A percentile compares a stretch with the other conserved stretches of the same genome.
Conservation (phyloP, 2,329 filamentous ascomycete species). For the Cladosporium sp. region DNA sequence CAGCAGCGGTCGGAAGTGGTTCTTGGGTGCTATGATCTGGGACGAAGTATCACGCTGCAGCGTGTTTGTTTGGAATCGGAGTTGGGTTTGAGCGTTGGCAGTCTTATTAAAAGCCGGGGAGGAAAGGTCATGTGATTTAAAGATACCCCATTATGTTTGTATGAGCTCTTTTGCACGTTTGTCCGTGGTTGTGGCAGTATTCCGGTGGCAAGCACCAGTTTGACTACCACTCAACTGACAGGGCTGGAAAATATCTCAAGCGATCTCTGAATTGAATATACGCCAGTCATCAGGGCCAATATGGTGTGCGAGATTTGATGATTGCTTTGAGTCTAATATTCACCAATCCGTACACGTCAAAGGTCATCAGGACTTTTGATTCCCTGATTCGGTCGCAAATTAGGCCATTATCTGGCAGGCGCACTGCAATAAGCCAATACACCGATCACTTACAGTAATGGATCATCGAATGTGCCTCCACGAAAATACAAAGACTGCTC, state of each 20-base stretch:
- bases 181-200: not conserved
- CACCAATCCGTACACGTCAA: not conserved
- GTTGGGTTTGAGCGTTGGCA: not conserved
- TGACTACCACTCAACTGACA: not conserved
- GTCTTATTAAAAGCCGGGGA: not conserved
- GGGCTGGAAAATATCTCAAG: too few species aligned
- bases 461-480: not conserved
- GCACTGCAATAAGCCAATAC: not conserved
- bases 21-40: constrained; percentile 33
- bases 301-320: not conserved
- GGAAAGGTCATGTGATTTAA: not conserved
- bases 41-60: constrained; percentile 9
- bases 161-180: not conserved
- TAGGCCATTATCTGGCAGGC: not conserved
- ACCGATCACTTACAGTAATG: not conserved
- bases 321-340: not conserved
- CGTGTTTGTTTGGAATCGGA: constrained; percentile 10
- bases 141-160: constrained; percentile 6
- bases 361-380: not conserved
- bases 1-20: constrained; percentile 7
- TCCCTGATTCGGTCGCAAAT: not conserved
- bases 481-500: not conserved
- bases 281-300: not conserved
- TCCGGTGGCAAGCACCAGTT: not conserved
- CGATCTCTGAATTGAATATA: not conserved